Evolutionary conservation across 1,284 basidiomycete genomes (phyloP).

Genomic region (Ceratobasidium sp.): DNA sequence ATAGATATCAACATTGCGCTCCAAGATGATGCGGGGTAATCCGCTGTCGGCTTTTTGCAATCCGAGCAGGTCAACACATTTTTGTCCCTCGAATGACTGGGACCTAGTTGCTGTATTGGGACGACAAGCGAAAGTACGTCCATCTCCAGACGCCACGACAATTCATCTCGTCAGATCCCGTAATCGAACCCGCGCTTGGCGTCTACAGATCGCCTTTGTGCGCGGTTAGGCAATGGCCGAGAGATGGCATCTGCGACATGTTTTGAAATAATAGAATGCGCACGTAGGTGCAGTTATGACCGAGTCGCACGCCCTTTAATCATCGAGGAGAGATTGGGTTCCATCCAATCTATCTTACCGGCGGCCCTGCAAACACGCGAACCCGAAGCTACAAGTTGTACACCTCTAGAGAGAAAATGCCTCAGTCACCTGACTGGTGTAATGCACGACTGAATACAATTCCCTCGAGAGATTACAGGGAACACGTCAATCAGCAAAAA

Average conservation of each 20-base stretch:
- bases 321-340: background rate
- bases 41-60: background rate
- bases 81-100: background rate
- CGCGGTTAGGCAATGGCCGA: background rate
- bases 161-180: background rate
- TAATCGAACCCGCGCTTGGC: background rate
- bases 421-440: background rate
- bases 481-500: background rate
- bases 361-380: slow-evolving; percentile 13
- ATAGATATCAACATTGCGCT: background rate
- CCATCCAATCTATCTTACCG: too few species aligned
- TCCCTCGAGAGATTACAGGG: background rate
- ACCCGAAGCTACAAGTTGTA: slow-evolving; percentile 4
- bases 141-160: background rate
- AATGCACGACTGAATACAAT: slow-evolving; percentile 14
- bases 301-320: background rate
- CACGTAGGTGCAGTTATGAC: background rate
- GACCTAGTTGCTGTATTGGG: background rate
- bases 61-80: background rate
- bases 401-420: background rate
- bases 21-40: too few species aligned
- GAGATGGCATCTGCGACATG: background rate
- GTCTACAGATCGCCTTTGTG: background rate
- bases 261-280: background rate
- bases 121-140: background rate